Conservation (phyloP, 2,329 filamentous ascomycete genomes). For the Ophiostoma sp. region DNA sequence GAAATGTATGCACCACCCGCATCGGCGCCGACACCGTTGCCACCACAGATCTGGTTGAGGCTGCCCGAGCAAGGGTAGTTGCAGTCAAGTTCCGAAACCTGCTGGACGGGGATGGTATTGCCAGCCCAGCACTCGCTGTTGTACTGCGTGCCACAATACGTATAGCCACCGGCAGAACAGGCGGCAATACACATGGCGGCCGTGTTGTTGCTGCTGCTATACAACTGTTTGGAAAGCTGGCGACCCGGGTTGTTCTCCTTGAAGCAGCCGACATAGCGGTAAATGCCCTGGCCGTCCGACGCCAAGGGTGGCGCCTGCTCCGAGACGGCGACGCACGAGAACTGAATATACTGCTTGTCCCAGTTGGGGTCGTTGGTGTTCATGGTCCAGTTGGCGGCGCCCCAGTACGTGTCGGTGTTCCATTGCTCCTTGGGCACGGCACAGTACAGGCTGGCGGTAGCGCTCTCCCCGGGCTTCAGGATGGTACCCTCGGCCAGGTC, state of each 20-base stretch:
- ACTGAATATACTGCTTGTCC: constrained; percentile 54
- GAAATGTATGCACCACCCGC: constrained; percentile 47
- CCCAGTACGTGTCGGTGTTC: constrained; percentile 53
- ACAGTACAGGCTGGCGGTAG: constrained; percentile 55
- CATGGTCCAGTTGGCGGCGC: constrained; percentile 54
- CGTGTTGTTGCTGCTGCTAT: constrained; percentile 44
- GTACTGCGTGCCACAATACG: constrained; percentile 53
- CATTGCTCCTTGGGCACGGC: constrained; percentile 58
- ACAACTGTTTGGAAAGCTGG: constrained; percentile 48
- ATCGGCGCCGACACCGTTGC: constrained; percentile 44
- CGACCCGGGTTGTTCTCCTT: constrained; percentile 57
- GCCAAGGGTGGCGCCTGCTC: constrained; percentile 54
- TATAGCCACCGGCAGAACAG: constrained; percentile 41
- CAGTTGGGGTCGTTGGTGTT: constrained; percentile 56
- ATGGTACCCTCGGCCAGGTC: constrained; percentile 59
- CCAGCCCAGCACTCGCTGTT: constrained; percentile 57
- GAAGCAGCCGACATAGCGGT: constrained; percentile 56
- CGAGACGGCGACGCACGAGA: constrained; percentile 52
- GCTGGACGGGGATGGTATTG: constrained; percentile 45
- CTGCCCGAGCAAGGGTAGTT: constrained; percentile 54
- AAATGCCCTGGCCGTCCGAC: constrained; percentile 47
- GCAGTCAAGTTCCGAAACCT: constrained; percentile 50
- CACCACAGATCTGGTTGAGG: constrained; percentile 54
- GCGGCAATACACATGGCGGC: constrained; percentile 48
- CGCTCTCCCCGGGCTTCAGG: constrained; percentile 51